phyloP scores from a whole-genome alignment of 2,329 filamentous ascomycete species.

The Ophiostoma tasmaniense region DNA sequence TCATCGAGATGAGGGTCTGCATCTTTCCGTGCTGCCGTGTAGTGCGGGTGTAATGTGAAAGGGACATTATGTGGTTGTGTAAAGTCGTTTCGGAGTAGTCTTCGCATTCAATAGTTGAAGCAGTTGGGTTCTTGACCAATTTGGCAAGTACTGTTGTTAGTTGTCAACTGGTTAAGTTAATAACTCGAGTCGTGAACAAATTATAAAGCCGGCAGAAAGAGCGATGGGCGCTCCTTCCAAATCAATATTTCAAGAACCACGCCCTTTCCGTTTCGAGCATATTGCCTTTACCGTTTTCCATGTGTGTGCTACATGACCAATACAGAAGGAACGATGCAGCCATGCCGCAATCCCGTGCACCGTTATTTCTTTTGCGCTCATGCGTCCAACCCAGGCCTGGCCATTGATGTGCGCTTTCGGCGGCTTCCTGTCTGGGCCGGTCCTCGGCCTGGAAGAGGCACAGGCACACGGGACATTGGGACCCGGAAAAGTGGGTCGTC shows the following conservation, averaged over 20 bases:
- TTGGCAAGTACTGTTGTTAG: too few species aligned
- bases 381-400: background rate
- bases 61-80: background rate
- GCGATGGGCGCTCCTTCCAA: background rate
- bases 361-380: background rate
- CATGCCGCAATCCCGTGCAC: background rate
- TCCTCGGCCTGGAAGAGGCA: background rate
- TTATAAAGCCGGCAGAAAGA: background rate
- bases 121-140: background rate
- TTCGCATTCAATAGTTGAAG: background rate
- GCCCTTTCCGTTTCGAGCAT: background rate
- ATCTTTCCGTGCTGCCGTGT: background rate
- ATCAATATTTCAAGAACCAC: background rate
- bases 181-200: background rate
- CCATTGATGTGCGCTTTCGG: background rate
- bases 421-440: background rate
- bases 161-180: too few species aligned
- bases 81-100: background rate
- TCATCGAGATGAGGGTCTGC: background rate
- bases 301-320: background rate
- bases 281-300: background rate
- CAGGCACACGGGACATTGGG: background rate
- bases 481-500: background rate
- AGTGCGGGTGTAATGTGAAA: background rate
- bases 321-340: slow-evolving; percentile 3